Evolutionary conservation across 2,329 filamentous ascomycete species (phyloP), one percentile per base, ranked within the genome.

Genomic region (Cladosporium austrohemisphaericum): DNA sequence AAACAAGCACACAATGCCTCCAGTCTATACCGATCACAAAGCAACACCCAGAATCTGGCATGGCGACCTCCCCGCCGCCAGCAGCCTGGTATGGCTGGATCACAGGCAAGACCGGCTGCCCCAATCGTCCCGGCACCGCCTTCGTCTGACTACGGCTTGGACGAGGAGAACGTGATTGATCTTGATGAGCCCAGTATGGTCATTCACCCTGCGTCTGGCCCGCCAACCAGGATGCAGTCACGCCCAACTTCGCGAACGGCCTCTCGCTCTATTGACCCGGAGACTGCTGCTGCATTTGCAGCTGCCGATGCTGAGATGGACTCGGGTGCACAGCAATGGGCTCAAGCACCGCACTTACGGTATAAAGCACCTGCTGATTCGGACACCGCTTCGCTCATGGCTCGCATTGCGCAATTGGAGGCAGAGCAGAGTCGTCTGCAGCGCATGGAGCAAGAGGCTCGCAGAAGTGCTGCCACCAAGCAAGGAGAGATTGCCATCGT

Each of bases 401-500:
- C 63, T 41, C 69, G 71, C 26, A 69, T 75, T 51, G 68, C 69
- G 44, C 66, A 72, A 66, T 63, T 76, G 19, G 70, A 75, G 60
- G 68, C 68, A 50, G 69, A 75, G 49, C 68, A 67, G 41, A 61
- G 58, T 6, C 61, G 64, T 33, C 58, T 75, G 31, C 63, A 65
- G 46, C 60, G 61, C 26, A 60, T 66, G 26, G 68, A 73, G 52
- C 65, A 74, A 49, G 69, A 68, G 35, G 69, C 68, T 38, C 67
- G 69, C 43, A 66, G 67, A 51, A 67, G 76, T 5, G 79, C 82
- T 41, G 74, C 85, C 13, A 76, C 78, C 2, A 85, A 86, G 57
- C 73, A 79, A 14, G 88, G 88, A 41, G 86, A 91, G 64, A 82
- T 83, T 22, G 77, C 85, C 43, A 89, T 91, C 52, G 75, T 91